These are phyloP conservation scores for Candida ortonii DNA, from an alignment of 805 yeast genomes.

Conservation along the genomic window DNA sequence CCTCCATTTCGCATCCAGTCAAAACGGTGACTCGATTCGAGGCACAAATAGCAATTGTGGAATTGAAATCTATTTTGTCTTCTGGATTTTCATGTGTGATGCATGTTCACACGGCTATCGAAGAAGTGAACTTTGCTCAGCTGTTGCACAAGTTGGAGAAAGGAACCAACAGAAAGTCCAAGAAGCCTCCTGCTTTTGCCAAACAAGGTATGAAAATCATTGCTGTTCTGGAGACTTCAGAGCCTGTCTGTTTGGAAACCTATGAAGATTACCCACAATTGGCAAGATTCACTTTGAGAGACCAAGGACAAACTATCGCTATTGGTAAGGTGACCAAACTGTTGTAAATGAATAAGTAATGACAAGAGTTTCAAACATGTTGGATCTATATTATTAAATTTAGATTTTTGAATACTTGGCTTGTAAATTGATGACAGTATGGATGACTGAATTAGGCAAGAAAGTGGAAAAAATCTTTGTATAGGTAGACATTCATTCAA, in stretches of 20 bases:
- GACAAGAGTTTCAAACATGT: too few species aligned
- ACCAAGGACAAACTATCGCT: constrained; percentile 97
- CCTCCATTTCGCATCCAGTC: constrained; percentile 84
- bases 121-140: constrained; percentile 81
- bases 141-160: constrained; percentile 91
- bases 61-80: constrained; percentile 88
- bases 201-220: constrained; percentile 98
- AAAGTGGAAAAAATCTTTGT: too few species aligned
- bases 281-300: constrained; percentile 98
- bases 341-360: constrained; percentile 38
- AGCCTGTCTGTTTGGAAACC: constrained; percentile 91
- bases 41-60: constrained; percentile 96
- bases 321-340: constrained; percentile 96
- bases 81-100: constrained; percentile 97
- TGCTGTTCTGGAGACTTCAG: constrained; percentile 81
- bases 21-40: constrained; percentile 87
- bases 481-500: too few species aligned
- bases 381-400: too few species aligned
- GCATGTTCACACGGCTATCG: constrained; percentile 98
- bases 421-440: too few species aligned
- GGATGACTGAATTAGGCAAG: too few species aligned
- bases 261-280: constrained; percentile 90
- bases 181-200: constrained; percentile 97
- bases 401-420: too few species aligned
- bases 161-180: constrained; percentile 94